Conservation (phyloP, 352 stramenopile genomes). For the Phytopythium sindhum region DNA sequence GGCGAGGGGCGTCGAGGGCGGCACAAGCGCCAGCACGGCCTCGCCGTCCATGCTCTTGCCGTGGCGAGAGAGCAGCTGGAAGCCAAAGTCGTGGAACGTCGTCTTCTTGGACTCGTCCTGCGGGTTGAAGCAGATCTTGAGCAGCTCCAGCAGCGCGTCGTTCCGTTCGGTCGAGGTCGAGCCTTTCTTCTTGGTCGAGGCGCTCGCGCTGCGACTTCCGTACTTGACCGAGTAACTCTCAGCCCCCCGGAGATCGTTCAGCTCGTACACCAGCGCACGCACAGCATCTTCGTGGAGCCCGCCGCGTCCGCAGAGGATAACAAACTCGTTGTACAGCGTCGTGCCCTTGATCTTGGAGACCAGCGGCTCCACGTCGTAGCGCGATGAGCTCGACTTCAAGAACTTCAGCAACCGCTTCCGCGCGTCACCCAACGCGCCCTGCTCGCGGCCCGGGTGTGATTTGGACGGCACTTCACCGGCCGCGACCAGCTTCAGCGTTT, state of each 20-base stretch:
- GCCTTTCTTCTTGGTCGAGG: conserved; percentile 32
- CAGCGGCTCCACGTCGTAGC: conserved; percentile 70
- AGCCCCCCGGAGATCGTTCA: conserved; percentile 77
- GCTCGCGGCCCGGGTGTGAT: conserved; percentile 75
- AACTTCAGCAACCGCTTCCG: conserved; percentile 82
- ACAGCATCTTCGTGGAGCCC: conserved; percentile 79
- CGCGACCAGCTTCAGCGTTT: conserved; percentile 72
- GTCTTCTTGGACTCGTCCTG: conserved; percentile 77
- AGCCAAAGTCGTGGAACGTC: conserved; percentile 76
- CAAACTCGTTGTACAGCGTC: conserved; percentile 79
- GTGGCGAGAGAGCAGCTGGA: conserved; percentile 71
- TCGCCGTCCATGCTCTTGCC: conserved; percentile 77
- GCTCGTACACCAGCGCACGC: conserved; percentile 64
- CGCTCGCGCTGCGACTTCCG: conserved; percentile 28
- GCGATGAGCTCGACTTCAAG: conserved; percentile 68
- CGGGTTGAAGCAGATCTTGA: conserved; percentile 81
- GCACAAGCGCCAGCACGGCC: conserved; percentile 64
- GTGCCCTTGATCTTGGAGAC: conserved; percentile 76
- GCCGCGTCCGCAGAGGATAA: conserved; percentile 81
- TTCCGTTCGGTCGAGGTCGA: conserved; percentile 45
- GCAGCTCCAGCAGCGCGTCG: conserved; percentile 64
- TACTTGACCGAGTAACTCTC: conserved; percentile 86
- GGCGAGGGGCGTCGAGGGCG: conserved; percentile 58
- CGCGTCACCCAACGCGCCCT: conserved; percentile 62
- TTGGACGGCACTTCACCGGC: conserved; percentile 76